A percentile compares a stretch with the other conserved stretches of the same genome.
Conservation (phyloP, 2,329 filamentous ascomycete genomes). For the Aspergillus ochraceus region DNA sequence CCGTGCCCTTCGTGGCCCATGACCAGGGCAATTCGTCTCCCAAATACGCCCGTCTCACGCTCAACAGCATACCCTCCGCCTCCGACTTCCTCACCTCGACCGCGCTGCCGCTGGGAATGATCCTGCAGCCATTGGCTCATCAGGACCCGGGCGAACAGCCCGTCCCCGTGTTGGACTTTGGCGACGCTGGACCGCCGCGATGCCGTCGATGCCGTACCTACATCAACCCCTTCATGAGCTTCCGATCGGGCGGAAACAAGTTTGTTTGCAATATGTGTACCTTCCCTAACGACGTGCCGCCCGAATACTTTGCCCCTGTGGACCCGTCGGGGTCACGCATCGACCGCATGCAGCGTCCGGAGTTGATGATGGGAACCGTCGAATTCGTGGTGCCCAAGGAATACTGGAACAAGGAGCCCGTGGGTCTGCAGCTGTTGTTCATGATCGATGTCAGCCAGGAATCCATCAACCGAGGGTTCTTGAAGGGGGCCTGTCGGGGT, state of each 20-base stretch:
- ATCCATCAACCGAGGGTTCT: slow-evolving; percentile 83
- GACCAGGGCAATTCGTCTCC: slow-evolving; percentile 97
- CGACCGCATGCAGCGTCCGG: slow-evolving; percentile 84
- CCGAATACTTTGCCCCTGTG: slow-evolving; percentile 91
- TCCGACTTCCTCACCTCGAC: slow-evolving; percentile 78
- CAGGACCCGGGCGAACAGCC: slow-evolving; percentile 81
- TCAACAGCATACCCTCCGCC: slow-evolving; percentile 89
- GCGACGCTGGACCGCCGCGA: slow-evolving; percentile 82
- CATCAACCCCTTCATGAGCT: slow-evolving; percentile 99
- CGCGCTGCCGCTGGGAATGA: slow-evolving; percentile 78
- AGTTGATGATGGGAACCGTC: slow-evolving; percentile 87
- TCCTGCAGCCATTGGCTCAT: slow-evolving; percentile 83
- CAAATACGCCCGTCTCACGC: slow-evolving; percentile 84
- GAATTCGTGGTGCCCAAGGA: slow-evolving; percentile 97
- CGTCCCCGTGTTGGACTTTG: slow-evolving; percentile 93
- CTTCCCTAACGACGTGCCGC: slow-evolving; percentile 89
- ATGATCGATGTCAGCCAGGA: slow-evolving; percentile 92
- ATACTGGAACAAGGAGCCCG: slow-evolving; percentile 95
- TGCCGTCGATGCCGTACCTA: slow-evolving; percentile 93
- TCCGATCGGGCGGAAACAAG: slow-evolving; percentile 89
- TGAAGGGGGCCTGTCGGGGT: slow-evolving; percentile 87
- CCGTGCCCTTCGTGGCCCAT: slow-evolving; percentile 85
- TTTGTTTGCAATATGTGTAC: slow-evolving; percentile 98
- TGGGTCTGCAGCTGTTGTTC: slow-evolving; percentile 85
- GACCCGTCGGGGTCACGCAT: slow-evolving; percentile 83